Base-by-base conservation (phyloP, 805 yeast genomes). In the Barnettozyma vustinii region DNA sequence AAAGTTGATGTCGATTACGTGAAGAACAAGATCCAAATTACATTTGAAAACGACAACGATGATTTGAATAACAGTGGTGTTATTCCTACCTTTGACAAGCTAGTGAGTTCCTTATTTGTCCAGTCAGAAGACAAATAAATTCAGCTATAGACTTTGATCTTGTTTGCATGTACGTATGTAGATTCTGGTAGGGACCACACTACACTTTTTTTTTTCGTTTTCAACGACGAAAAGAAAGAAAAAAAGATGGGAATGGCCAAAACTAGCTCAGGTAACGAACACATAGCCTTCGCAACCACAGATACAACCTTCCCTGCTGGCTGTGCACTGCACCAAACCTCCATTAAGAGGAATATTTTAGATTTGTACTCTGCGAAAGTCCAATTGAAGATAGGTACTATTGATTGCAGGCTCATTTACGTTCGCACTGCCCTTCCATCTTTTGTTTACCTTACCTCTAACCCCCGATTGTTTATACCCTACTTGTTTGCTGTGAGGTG, bases 1-100 rank as follows among this genome's bases (percentile, higher is more conserved):
- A 63, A 65, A 6, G 62, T 67, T 44, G 73, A 74, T 42, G 45
- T 52, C 13, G 69, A 65, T 19, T 60, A 52, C 43, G 56, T 65
- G 44, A 56, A 60, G 45, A 63, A 62, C 47, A 64, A 59, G 42
- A 54, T 62, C 20, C 64, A 56, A 39, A 61, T 61, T 2, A 37
- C 43, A 1, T 64, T 55, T 41, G 67, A 61, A 39, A 55, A 56
- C 36, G 64, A 63, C 46, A 63, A 62, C 42, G 36, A 54, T 16
- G 62, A 59, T 37, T 30, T 26, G 37, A 40, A 26, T 1, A 61
- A 61, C 47, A 36, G 57, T 2, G 65, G 65, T 15, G 57, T 60
- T 9, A 59, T 61, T 25, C 64, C 65, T 4, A 52, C 61, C 3
- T 61, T 61, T 36, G 64, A 60, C 45, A 55, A 55, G 26, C 44